Base-by-base conservation (phyloP, 768 basidiomycete species). In the Serendipita sp. region DNA sequence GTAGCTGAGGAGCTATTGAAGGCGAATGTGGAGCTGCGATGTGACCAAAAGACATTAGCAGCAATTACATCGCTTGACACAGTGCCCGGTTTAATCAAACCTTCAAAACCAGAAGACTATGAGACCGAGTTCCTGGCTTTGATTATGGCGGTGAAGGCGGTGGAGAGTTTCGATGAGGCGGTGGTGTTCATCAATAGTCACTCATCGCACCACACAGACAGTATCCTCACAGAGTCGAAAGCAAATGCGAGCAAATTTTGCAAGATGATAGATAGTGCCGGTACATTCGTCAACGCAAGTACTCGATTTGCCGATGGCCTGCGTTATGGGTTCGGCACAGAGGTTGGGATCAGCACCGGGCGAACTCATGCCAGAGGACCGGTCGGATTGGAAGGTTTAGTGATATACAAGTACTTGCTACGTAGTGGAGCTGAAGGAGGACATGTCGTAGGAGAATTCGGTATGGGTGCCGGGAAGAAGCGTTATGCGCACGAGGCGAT, bases 241-340 rank as follows among this genome's bases (percentile, higher is more conserved):
- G 68, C 70, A 5, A 81, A 86, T 35, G 84, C 82, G 44, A 79
- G 83, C 35, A 77, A 76, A 35, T 99, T 97, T 77, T 89, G 86
- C 72, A 80, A 87, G 16, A 90, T 90, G 4, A 86, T 97, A 28
- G 94, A 95, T 73, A 89, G 88, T 0, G 89, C 95, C 0, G 91
- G 93, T 35, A 91, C 91, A 3, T 99, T 88, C 70, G 81, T 95
- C 66, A 98, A 99, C 70, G 94, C 94, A 4, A 92, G 88, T 71
- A 97, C 96, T 8, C 82, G 96, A 44, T 98, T 99, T 72, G 87
- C 94, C 0, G 96, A 99, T 73, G 95, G 96, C 11, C 96, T 94
- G 75, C 76, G 95, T 66, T 98, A 92, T 72, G 96, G 96, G 0
- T 93, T 96, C 68, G 96, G 96, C 2, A 94, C 96, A 3, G 96